phyloP scores from a whole-genome alignment of 495 filamentous ascomycete species.

The Parmelia sp. region DNA sequence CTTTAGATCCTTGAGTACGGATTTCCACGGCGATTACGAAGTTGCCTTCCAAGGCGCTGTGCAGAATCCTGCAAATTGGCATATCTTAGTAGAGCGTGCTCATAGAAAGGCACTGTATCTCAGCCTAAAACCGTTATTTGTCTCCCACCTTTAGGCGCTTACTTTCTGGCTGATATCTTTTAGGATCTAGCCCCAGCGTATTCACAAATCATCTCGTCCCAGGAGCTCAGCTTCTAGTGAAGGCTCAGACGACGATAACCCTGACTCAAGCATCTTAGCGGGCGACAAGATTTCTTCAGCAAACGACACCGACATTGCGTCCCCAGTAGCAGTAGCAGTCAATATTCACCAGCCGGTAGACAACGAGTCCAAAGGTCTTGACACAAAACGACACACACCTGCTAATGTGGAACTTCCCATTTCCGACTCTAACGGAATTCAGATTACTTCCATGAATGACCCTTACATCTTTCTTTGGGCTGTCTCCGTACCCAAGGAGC shows the following conservation, averaged over 20 bases:
- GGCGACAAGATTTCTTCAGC: background rate
- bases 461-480: background rate
- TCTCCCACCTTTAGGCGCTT: background rate
- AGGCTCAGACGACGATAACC: background rate
- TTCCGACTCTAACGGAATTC: background rate
- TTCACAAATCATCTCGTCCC: background rate
- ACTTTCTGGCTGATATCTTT: background rate
- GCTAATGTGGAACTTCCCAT: background rate
- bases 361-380: background rate
- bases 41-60: background rate
- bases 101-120: background rate
- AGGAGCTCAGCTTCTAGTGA: background rate
- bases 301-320: background rate
- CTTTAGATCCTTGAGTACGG: background rate
- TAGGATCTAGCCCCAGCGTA: background rate
- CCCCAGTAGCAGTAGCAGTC: background rate
- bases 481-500: background rate
- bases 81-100: background rate
- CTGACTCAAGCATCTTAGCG: background rate
- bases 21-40: background rate
- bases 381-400: background rate
- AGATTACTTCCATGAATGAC: background rate
- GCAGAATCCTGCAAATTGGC: background rate
- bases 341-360: background rate
- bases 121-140: background rate